These are phyloP conservation scores for Phytophthora podocarpi DNA, from an alignment of 352 stramenopile genomes.

Conservation along the genomic window DNA sequence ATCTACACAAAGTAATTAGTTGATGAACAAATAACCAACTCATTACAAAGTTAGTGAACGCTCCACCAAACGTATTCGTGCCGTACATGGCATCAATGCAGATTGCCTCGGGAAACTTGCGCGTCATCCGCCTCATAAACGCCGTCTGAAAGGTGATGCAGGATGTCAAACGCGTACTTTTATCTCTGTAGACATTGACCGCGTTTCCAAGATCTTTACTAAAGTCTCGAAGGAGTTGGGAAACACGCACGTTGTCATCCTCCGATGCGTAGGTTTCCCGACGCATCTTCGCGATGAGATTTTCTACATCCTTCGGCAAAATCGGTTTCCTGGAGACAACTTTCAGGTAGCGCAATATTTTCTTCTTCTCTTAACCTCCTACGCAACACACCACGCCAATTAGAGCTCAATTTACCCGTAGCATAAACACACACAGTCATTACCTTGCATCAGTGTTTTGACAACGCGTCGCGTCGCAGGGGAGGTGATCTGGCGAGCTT, in stretches of 20 bases:
- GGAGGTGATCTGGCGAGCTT: neutral
- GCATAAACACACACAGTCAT: no score
- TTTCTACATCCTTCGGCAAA: conserved; percentile 13
- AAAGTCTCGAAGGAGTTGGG: conserved; percentile 5
- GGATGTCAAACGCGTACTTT: neutral
- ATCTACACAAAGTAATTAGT: conserved; percentile 5
- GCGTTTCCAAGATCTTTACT: conserved; percentile 9
- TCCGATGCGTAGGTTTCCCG: neutral
- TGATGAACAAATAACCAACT: conserved; percentile 1
- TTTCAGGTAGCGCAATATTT: conserved; percentile 7
- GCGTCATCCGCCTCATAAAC: conserved; percentile 1
- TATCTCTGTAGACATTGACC: conserved; percentile 11
- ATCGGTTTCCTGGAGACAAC: conserved; percentile 11
- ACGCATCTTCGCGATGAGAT: conserved; percentile 16
- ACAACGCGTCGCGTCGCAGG: neutral
- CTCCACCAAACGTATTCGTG: conserved; percentile 7
- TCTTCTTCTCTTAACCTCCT: conserved; percentile 13
- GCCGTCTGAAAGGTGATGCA: conserved; percentile 21
- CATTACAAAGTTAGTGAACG: neutral
- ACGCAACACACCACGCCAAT: no score
- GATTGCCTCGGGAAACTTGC: conserved; percentile 14
- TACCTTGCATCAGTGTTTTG: conserved; percentile 9
- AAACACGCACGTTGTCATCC: conserved; percentile 12
- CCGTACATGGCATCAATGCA: conserved; percentile 16
- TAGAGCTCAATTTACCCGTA: no score